Evolutionary conservation across 768 basidiomycete species (phyloP).

Genomic region (Tubosaeta brunneosetosa): DNA sequence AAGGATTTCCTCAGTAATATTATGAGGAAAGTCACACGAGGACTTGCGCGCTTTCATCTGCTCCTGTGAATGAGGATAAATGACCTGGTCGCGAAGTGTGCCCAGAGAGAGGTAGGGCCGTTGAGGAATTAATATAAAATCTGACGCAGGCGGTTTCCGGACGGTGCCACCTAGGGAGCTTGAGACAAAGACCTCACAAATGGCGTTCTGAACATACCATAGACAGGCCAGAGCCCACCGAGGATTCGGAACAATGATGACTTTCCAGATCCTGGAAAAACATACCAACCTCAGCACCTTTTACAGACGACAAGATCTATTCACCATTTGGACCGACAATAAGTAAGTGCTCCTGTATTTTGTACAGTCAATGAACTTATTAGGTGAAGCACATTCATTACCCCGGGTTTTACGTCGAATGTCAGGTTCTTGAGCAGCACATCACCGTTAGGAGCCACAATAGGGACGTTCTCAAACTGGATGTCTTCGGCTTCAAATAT

Average conservation of each 20-base stretch:
- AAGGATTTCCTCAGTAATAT: conserved; percentile 7
- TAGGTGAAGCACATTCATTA: conserved; percentile 27
- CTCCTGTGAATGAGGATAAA: conserved; percentile 82
- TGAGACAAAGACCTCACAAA: not conserved
- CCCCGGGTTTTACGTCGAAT: conserved; percentile 87
- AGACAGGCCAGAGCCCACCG: conserved; percentile 93
- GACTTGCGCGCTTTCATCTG: conserved; percentile 75
- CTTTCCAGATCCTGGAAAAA: conserved; percentile 68
- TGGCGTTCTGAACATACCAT: conserved; percentile 21
- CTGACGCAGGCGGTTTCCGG: conserved; percentile 78
- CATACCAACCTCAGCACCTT: not conserved
- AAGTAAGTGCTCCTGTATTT: conserved; percentile 73
- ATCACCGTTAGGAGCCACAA: conserved; percentile 95
- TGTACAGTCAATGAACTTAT: not conserved
- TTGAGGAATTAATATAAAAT: conserved; percentile 95
- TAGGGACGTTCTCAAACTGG: conserved; percentile 87
- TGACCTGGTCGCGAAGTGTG: conserved; percentile 92
- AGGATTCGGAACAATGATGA: conserved; percentile 93
- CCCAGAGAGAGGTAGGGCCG: conserved; percentile 92
- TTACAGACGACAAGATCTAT: not conserved
- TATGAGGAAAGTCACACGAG: not conserved
- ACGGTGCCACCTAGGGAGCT: conserved; percentile 59
- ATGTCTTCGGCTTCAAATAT: conserved; percentile 86
- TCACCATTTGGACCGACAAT: conserved; percentile 93
- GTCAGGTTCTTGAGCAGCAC: conserved; percentile 79